These are phyloP conservation scores for Yamadazyma conglobata DNA, from an alignment of 1,139 yeast genomes.

Conservation along the genomic window DNA sequence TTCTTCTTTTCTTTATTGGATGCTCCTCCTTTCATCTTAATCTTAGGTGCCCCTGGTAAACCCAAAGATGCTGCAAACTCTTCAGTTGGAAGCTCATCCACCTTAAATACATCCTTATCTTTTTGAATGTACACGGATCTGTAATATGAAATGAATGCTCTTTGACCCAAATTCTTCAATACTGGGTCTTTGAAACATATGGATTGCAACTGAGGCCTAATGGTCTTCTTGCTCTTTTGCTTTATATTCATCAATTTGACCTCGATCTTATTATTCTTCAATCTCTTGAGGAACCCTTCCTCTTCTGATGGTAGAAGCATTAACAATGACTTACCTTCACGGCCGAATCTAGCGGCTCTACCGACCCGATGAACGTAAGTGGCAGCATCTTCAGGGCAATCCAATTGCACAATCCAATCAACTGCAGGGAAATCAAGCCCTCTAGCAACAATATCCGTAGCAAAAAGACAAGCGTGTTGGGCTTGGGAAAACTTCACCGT, in stretches of 20 bases:
- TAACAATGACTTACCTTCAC: constrained; percentile 79
- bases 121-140: constrained; percentile 81
- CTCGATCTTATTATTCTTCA: constrained; percentile 62
- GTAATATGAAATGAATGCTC: constrained; percentile 89
- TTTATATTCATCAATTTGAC: constrained; percentile 73
- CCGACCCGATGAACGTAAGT: constrained; percentile 97
- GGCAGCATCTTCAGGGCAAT: constrained; percentile 93
- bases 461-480: constrained; percentile 83
- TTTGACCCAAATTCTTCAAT: constrained; percentile 88
- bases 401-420: constrained; percentile 96
- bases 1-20: constrained; percentile 73
- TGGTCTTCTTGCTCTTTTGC: constrained; percentile 71
- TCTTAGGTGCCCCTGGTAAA: constrained; percentile 92
- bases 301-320: constrained; percentile 85
- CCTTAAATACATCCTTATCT: constrained; percentile 79
- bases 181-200: constrained; percentile 90
- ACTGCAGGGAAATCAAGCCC: constrained; percentile 97
- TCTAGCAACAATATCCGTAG: constrained; percentile 96
- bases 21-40: constrained; percentile 58
- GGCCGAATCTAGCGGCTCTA: constrained; percentile 91
- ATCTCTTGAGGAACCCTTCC: constrained; percentile 66
- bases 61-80: constrained; percentile 86
- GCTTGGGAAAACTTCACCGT: constrained; percentile 82
- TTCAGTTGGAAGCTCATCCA: constrained; percentile 75
- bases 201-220: constrained; percentile 81